A percentile compares a stretch with the other conserved stretches of the same genome.
Evolutionary conservation across 805 yeast species (phyloP).

Genomic region (Priceomyces medius): DNA sequence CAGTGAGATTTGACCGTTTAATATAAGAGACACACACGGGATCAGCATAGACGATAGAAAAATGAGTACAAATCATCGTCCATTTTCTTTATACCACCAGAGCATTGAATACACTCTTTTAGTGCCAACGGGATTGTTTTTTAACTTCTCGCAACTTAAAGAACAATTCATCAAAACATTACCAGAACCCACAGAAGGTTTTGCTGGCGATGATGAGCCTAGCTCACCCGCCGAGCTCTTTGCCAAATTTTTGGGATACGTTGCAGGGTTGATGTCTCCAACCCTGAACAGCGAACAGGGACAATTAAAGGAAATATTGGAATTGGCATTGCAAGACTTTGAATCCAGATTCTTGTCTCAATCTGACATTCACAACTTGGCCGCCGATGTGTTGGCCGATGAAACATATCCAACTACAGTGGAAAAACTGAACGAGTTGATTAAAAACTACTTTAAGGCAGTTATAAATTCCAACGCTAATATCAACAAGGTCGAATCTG

Average conservation of each 20-base stretch:
- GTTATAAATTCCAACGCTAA: slow-evolving; percentile 26
- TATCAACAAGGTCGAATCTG: slow-evolving; percentile 26
- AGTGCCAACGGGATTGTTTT: slow-evolving; percentile 78
- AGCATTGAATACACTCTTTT: slow-evolving; percentile 82
- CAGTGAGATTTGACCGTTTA: neutral
- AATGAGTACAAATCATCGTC: slow-evolving; percentile 49
- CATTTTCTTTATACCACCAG: slow-evolving; percentile 82
- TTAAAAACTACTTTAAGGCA: slow-evolving; percentile 69
- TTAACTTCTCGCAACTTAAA: slow-evolving; percentile 81
- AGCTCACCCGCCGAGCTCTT: slow-evolving; percentile 81
- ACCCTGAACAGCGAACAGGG: slow-evolving; percentile 13
- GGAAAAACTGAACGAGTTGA: slow-evolving; percentile 67
- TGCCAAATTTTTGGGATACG: slow-evolving; percentile 78
- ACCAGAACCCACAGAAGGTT: slow-evolving; percentile 79
- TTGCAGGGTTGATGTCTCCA: slow-evolving; percentile 49
- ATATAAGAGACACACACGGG: neutral
- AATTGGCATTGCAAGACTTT: slow-evolving; percentile 74
- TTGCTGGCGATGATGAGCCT: slow-evolving; percentile 86
- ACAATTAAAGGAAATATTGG: slow-evolving; percentile 67
- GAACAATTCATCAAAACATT: slow-evolving; percentile 79
- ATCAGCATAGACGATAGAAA: neutral
- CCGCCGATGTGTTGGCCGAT: slow-evolving; percentile 60
- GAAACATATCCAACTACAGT: slow-evolving; percentile 62
- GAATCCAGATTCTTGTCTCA: slow-evolving; percentile 66
- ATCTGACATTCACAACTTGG: slow-evolving; percentile 84